Evolutionary conservation across 2,329 filamentous ascomycete genomes (phyloP), one percentile per base, ranked within the genome.

Genomic region (Lasiodiplodia gonubiensis): DNA sequence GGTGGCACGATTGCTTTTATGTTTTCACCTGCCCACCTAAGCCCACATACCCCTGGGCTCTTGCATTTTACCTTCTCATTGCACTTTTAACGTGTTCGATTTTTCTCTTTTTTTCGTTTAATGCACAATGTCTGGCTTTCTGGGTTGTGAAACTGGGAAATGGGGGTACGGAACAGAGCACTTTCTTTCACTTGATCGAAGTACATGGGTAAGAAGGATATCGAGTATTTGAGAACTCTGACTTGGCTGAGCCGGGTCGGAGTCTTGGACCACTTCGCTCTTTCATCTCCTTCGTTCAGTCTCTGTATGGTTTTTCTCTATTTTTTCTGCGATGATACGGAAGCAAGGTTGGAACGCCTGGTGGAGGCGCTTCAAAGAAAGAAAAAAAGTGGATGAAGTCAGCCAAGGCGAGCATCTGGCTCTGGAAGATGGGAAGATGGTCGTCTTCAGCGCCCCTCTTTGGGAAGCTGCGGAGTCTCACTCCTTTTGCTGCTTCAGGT

Each of bases 31-130:
- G 30, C 39, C 37, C 39, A 61, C n/a, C 25, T 4, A 48, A 33
- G 57, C 48, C 57, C 57, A 33, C 23, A 35, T 42, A 37, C 37
- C 18, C 55, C 23, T 48, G 57, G 39, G 10, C 39, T 35, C 12
- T 61, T 61, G 33, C 57, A 61, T 23, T 48, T 61, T 46, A 61
- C 57, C 12, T 61, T 61, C 57, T 61, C 16, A 21, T 33, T 42
- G 39, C 39, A 33, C 57, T 54, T 53, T 61, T 70, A 21, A 66
- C 67, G 67, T 39, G 64, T 42, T 49, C 52, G 30, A 46, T 65
- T 57, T 42, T 55, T 48, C 18, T 66, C 27, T 8, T 61, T 52
- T 46, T 53, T 61, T 63, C 55, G 37, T 61, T 16, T 33, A 49
- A 57, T 66, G 57, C 57, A 49, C 57, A 61, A 61, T 33, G 39